Conservation (phyloP, 2,329 filamentous ascomycete species). For the Ophiosphaerella herpotricha region DNA sequence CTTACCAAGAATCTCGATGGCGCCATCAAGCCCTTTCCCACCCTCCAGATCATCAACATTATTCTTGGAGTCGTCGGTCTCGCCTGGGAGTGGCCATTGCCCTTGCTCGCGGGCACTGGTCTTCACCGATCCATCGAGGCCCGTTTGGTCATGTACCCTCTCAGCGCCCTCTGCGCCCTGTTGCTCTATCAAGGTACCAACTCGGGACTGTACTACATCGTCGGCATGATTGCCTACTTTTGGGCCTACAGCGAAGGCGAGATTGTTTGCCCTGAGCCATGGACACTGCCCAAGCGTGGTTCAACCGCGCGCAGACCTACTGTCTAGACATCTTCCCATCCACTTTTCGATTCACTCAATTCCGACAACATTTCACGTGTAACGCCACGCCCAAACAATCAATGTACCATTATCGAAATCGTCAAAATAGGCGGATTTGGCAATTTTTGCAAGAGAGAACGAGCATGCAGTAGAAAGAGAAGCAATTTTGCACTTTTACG, state of each 20-base stretch:
- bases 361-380: background rate
- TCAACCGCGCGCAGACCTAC: slow-evolving; percentile 27
- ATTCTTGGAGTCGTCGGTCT: slow-evolving; percentile 77
- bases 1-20: slow-evolving; percentile 85
- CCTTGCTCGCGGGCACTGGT: slow-evolving; percentile 72
- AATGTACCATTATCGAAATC: too few species aligned
- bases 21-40: slow-evolving; percentile 83
- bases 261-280: slow-evolving; percentile 56
- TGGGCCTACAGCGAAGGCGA: slow-evolving; percentile 98
- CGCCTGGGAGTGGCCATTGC: slow-evolving; percentile 88
- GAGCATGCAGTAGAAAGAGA: too few species aligned
- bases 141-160: slow-evolving; percentile 78
- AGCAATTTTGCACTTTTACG: too few species aligned
- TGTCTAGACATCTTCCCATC: slow-evolving; percentile 14
- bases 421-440: too few species aligned
- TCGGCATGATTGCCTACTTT: slow-evolving; percentile 87
- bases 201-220: slow-evolving; percentile 85
- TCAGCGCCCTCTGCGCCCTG: slow-evolving; percentile 73
- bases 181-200: slow-evolving; percentile 94
- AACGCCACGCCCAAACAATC: background rate
- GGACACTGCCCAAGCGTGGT: slow-evolving; percentile 55
- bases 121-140: slow-evolving; percentile 88
- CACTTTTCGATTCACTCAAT: background rate
- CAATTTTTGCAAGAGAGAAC: too few species aligned
- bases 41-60: slow-evolving; percentile 88